Percentiles rank a stretch among this genome's conserved stretches.
Evolutionary conservation across 1,139 yeast genomes (phyloP).

Genomic region (Kodamaea anthophila): DNA sequence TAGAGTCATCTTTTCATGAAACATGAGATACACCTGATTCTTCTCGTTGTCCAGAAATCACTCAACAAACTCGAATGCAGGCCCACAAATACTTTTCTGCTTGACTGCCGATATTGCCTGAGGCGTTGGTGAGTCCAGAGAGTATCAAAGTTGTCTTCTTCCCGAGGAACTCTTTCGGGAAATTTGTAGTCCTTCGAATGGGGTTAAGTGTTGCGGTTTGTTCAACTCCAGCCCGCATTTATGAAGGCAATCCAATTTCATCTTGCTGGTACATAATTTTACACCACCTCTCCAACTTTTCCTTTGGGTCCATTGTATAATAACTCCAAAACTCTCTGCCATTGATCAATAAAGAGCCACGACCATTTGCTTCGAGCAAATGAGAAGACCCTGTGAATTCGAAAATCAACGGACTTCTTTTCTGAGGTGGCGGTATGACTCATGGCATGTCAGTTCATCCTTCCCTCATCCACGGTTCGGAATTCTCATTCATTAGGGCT

Average conservation of each 20-base stretch:
- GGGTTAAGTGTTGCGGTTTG: too few species aligned
- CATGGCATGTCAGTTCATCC: too few species aligned
- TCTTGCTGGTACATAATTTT: constrained; percentile 59
- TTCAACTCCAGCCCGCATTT: too few species aligned
- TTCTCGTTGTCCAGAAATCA: constrained; percentile 43
- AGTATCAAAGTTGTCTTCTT: too few species aligned
- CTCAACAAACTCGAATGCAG: constrained; percentile 41
- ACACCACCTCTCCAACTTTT: constrained; percentile 60
- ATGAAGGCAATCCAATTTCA: too few species aligned
- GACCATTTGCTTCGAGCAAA: constrained; percentile 44
- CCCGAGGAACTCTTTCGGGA: too few species aligned
- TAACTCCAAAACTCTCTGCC: constrained; percentile 63
- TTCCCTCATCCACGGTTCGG: too few species aligned
- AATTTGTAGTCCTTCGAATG: too few species aligned
- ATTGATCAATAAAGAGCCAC: constrained; percentile 82
- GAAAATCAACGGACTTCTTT: constrained; percentile 74
- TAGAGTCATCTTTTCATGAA: constrained; percentile 59
- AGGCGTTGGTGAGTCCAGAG: too few species aligned
- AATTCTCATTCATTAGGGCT: too few species aligned
- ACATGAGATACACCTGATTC: constrained; percentile 64
- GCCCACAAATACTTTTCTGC: too few species aligned
- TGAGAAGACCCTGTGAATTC: constrained; percentile 95
- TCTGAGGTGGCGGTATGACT: constrained; percentile 66
- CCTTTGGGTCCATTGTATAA: constrained; percentile 55
- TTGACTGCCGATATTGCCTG: too few species aligned